Evolutionary conservation across 2,329 filamentous ascomycete genomes (phyloP), one percentile per base, ranked within the genome.

Genomic region (Trichoderma koningii): DNA sequence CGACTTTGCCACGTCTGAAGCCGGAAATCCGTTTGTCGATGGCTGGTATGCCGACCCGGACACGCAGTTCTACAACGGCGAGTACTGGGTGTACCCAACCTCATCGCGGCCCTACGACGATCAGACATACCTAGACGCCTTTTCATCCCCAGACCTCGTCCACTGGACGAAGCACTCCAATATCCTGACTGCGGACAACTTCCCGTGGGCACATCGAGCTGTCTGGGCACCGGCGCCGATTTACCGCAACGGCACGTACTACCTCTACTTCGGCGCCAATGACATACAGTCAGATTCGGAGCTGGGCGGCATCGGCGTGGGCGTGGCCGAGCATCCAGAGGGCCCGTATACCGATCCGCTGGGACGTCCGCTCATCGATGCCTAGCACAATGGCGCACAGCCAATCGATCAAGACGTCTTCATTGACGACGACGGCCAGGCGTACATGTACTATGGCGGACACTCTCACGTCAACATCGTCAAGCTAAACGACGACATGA

Each of bases 11-110:
- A 80, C 79, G 3, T 73, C 77, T 1, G 77, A 79, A 65, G 74
- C 78, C 1, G 78, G 78, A 17, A 84, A 84, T 63, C 81, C 81
- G 6, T 78, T 83, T 59, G 75, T 83, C 26, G 73, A 78, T 1
- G 80, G 80, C 57, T 82, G 80, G 79, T 83, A 83, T 68, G 82
- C 81, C 7, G 81, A 84, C 64, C 82, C 81, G 0, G 82, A 83
- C 70, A 79, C 75, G 28, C 79, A 77, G 59, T 78, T 79, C 71
- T 83, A 81, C 72, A 71, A 79, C 17, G 72, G 71, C 30, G 69
- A 76, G 45, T 82, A 80, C 71, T 83, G 79, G 79, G 77, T 83
- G 26, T 84, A 77, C 69, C 79, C 81, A 6, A 83, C 81, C 2
- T 74, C 76, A 5, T 83, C 81, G 2, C 73, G 73, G 23, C 68